Evolutionary conservation across 768 basidiomycete species (phyloP), one percentile per base, ranked within the genome.

Genomic region (Rhodotorula toruloides): DNA sequence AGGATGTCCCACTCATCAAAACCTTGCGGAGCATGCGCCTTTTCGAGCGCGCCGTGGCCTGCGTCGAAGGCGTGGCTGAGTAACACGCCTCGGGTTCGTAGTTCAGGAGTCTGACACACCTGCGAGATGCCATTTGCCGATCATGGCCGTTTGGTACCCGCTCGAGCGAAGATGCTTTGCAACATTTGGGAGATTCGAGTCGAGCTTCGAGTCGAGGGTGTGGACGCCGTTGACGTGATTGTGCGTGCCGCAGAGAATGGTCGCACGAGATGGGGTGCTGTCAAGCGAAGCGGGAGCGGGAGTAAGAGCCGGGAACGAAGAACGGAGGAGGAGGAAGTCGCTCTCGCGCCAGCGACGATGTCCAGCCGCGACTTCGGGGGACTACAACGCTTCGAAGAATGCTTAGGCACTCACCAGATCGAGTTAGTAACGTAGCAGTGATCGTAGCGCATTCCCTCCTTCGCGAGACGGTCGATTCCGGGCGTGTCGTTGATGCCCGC

Each of bases 1-100:
- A 72, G 47, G 10, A 70, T 57, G 27, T 62, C 60, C 72, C 72
- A 72, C n/a, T 54, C 27, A 44, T 72, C 72, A 49, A 72, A 72
- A 11, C 72, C 72, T 25, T 27, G 58, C 36, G 72, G 72, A 47
- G 66, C 55, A 53, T 70, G 63, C 32, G 65, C 40, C 42, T 63
- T 58, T n/a, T n/a, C n/a, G n/a, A n/a, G n/a, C n/a, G n/a, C n/a
- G 42, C 68, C 68, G 47, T 72, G 65, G 13, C 67, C n/a, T n/a
- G n/a, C n/a, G n/a, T n/a, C n/a, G n/a, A n/a, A n/a, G n/a, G n/a
- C n/a, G n/a, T n/a, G n/a, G n/a, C n/a, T n/a, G n/a, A n/a, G n/a
- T n/a, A n/a, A n/a, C n/a, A n/a, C n/a, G n/a, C n/a, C n/a, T n/a
- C n/a, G n/a, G n/a, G n/a, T n/a, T n/a, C n/a, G n/a, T n/a, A n/a